Evolutionary conservation across 2,329 filamentous ascomycete genomes (phyloP), one percentile per base, ranked within the genome.

Genomic region (Calonectria pseudoturangicola): DNA sequence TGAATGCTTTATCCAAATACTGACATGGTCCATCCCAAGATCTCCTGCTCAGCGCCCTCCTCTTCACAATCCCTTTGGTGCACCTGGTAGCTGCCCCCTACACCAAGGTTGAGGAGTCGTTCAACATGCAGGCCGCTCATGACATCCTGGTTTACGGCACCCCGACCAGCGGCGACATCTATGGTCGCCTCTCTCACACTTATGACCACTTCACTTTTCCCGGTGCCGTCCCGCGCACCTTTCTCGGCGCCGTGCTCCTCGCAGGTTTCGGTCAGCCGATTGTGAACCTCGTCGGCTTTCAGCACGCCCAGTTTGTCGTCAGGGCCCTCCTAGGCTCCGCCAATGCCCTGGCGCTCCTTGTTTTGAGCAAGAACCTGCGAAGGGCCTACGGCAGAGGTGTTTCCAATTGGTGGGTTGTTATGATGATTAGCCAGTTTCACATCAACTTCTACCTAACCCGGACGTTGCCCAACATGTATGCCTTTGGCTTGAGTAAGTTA

Each of bases 61-160:
- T 85, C 72, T 80, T 92, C 75, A 84, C 92, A 63, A 87, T 95
- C 71, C 93, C 94, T 1, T 83, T 88, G 2, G 68, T 93, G 68
- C 94, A 98, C 83, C 91, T 98, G 68, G 81, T 92, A 73, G 82
- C 92, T 28, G 92, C 96, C 13, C 97, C 97, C 0, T 96, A 97
- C 86, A 98, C 96, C 70, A 99, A 99, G 84, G 97, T 99, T 72
- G 97, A 99, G 84, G 97, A 99, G 85, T 98, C 96, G 0, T 98
- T 99, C 90, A 98, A 98, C 83, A 92, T 98, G 71, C 97, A 99
- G 84, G 97, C 97, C 7, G 90, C 92, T 3, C 97, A 98, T 84
- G 97, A 99, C 83, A 93, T 99, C 43, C 84, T 98, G 72, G 89
- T 90, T 45, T 95, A 97, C 82, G 95, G 95, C 28, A 91, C 94